Evolutionary conservation across 768 basidiomycete genomes (phyloP), one percentile per base, ranked within the genome.

Genomic region (Podaxis sp.): DNA sequence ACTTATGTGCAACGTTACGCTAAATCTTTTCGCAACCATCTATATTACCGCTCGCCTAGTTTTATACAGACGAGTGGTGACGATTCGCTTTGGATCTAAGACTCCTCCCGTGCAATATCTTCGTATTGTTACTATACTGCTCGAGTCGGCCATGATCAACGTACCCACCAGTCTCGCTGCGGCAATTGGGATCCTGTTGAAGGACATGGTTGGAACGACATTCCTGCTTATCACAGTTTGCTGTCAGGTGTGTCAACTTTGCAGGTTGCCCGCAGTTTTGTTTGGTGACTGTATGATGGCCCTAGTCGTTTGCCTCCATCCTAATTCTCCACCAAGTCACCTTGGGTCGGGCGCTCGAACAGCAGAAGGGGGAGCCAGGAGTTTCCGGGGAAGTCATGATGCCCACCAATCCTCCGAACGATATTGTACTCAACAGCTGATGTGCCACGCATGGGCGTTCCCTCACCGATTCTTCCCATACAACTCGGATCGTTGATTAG

Each of bases 1-100:
- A 51, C 22, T 22, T 2, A 13, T 26, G 26, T 51, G 9, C 49
- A 51, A 51, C 22, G 19, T 26, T 8, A 8, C 22, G 26, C 22
- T 51, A 22, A 22, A 51, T 7, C 7, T 51, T 13, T 51, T 24
- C 13, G 49, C 49, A 26, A 38, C 59, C n/a, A 13, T 24, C 5
- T 59, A 39, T n/a, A 38, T 59, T 17, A 40, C 44, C 28, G 52
- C 51, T 5, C 59, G 59, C 49, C 49, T 59, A 13, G 15, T 59
- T 40, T 0, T 28, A 24, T 49, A 59, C n/a, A 51, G 17, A 26
- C 48, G 38, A 19, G 13, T 39, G 49, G 33, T 39, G 17, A 52
- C 17, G 5, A 12, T n/a, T 19, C 19, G 36, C 19, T 52, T 39
- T 22, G 58, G 36, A 2, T 19, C 5, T 19, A 15, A 39, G n/a